Evolutionary conservation across 805 yeast species (phyloP).

Genomic region (Teunomyces funiuensis): DNA sequence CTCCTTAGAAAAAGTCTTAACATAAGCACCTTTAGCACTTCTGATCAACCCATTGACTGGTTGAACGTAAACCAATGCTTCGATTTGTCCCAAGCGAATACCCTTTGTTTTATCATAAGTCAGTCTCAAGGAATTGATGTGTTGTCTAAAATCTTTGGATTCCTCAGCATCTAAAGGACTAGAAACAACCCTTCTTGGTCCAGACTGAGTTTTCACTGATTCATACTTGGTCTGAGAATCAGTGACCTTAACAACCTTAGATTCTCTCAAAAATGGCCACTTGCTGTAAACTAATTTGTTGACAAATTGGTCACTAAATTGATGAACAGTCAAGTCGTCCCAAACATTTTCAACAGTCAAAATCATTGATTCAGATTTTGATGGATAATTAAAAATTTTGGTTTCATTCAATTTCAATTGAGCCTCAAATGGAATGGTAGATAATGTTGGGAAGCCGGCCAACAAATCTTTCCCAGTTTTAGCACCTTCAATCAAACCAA

Average conservation of each 20-base stretch:
- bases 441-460: conserved; percentile 89
- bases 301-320: conserved; percentile 62
- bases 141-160: conserved; percentile 43
- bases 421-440: conserved; percentile 61
- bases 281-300: conserved; percentile 67
- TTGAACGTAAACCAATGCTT: conserved; percentile 66
- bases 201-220: conserved; percentile 27
- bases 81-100: conserved; percentile 51
- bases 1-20: conserved; percentile 62
- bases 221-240: conserved; percentile 56
- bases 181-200: conserved; percentile 23
- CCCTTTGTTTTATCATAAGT: conserved; percentile 59
- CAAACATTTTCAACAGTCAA: conserved; percentile 58
- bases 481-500: conserved; percentile 68
- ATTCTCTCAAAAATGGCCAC: conserved; percentile 92
- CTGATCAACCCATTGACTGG: conserved; percentile 78
- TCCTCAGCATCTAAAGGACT: conserved; percentile 44
- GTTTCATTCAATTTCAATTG: conserved; percentile 62
- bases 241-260: conserved; percentile 61
- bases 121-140: conserved; percentile 38
- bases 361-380: conserved; percentile 79
- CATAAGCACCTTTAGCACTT: conserved; percentile 66
- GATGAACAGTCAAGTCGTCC: conserved; percentile 56
- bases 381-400: conserved; percentile 79
- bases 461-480: conserved; percentile 64